These are phyloP conservation scores for Fusarium transvaalense DNA, from an alignment of 2,329 filamentous ascomycete genomes.

Conservation along the genomic window DNA sequence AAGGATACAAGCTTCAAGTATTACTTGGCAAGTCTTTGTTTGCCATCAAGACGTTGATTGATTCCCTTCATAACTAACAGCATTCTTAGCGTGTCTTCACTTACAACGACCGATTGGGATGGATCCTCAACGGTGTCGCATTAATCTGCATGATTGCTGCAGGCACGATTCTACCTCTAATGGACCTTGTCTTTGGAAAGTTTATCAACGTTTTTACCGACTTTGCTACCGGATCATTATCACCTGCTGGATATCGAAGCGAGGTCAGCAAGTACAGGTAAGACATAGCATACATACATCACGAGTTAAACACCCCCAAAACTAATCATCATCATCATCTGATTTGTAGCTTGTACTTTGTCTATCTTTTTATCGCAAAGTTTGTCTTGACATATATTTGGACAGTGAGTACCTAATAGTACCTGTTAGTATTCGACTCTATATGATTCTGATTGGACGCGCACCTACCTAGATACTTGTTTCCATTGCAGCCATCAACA, in stretches of 20 bases:
- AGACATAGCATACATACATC: too few species aligned
- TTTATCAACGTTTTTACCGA: slow-evolving; percentile 67
- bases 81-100: slow-evolving; percentile 52
- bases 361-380: slow-evolving; percentile 69
- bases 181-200: slow-evolving; percentile 70
- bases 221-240: slow-evolving; percentile 63
- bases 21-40: slow-evolving; percentile 38
- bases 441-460: neutral
- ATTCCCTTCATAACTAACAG: neutral
- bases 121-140: slow-evolving; percentile 54
- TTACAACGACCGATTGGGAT: slow-evolving; percentile 56
- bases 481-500: slow-evolving; percentile 55
- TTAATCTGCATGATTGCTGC: slow-evolving; percentile 54
- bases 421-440: rapidly evolving
- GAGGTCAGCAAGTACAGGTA: slow-evolving; percentile 62
- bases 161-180: slow-evolving; percentile 61
- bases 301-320: too few species aligned
- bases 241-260: slow-evolving; percentile 61
- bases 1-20: slow-evolving; percentile 46
- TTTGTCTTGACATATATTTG: slow-evolving; percentile 67
- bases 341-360: slow-evolving; percentile 62
- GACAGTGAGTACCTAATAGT: slow-evolving; percentile 59
- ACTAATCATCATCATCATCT: slow-evolving; percentile 10
- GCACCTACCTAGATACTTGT: slow-evolving; percentile 49
- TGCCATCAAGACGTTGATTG: too few species aligned